Base-by-base conservation (phyloP, 176 grass and related monocot genomes). In the Raddia distichophylla region DNA sequence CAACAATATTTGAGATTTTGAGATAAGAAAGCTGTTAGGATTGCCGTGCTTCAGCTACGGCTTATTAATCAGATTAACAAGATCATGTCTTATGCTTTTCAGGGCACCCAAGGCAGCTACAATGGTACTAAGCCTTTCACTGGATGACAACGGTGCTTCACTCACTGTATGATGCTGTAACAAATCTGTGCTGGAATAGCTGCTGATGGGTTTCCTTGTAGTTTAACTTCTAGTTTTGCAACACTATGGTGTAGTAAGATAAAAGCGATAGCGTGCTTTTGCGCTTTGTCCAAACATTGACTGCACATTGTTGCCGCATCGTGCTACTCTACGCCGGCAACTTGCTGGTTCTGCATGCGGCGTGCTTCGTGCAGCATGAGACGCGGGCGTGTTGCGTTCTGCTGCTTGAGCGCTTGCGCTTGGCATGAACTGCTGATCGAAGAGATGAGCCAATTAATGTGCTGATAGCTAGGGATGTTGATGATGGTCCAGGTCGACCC, bases 91-190 rank as follows among this genome's bases (percentile, higher is more conserved):
- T 22, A 10, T 80, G 20, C 80, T 87, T 87, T 70, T 13, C 88
- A 98, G 95, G 95, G 95, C 92, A 73, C 95, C 95, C 17, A 98
- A 90, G 83, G 95, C 95, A 58, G 95, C 95, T 81, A 93, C 88
- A 11, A 93, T 98, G 92, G 92, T 98, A 78, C 75, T 98, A 34
- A 94, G 81, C 80, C 88, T 98, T 61, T 89, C 88, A 9, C 71
- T 81, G 15, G 95, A 98, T 40, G 95, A 95, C 76, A 98, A 93
- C 45, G 95, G 95, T 3, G 78, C 92, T 44, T 95, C 95, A 20
- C 75, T 94, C 32, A 94, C 92, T 44, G 88, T 98, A 33, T 98
- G 86, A 93, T 73, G 50, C 1, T 71, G 64, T 72, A 69, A 33
- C 60, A 66, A 79, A 34, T 69, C 0, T 55, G 35, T 59, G 57